Evolutionary conservation across 306 rosid species (phyloP), one percentile per base, ranked within the genome.

Genomic region (Inga laurina): DNA sequence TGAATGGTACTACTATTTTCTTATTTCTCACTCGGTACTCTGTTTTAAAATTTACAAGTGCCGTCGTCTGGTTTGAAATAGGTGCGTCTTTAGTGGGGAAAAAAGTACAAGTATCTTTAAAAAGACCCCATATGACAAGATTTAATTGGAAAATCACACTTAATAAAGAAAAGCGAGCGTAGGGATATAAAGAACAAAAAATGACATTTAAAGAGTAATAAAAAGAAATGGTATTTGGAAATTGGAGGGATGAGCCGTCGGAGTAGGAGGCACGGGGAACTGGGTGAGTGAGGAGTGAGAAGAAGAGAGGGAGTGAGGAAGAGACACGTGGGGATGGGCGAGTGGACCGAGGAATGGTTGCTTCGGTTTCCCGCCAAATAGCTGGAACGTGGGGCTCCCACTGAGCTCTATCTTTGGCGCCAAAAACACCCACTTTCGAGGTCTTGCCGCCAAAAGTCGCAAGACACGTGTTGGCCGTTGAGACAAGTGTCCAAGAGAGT

Each of bases 331-430:
- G 75, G 88, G 6, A 10, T 8, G 6, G 7, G 74, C 10, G 77
- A 21, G 70, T 72, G 79, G 72, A 56, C 44, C 34, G 81, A 73
- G 65, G 54, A 10, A 41, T 24, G 45, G 65, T 72, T 18, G n/a
- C 59, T 83, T 81, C 62, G 2, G 5, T 56, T 87, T 87, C 89
- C 83, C 87, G 85, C 89, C 75, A 84, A 21, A 80, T 62, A 32
- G 19, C 68, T 68, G 57, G 13, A 70, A 85, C 65, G 81, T 81
- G 89, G 87, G n/a, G 32, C 65, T 43, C 83, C 85, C 82, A 76
- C 74, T 0, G 43, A 39, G n/a, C 52, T 41, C 30, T 24, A 7
- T 16, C 44, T 49, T 87, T 84, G 76, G 87, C 84, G 87, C 87
- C 72, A 84, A 81, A 81, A 81, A 46, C 56, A 12, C 75, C 84